Conservation (phyloP, 2,329 filamentous ascomycete species). For the Diaporthe vaccinii region DNA sequence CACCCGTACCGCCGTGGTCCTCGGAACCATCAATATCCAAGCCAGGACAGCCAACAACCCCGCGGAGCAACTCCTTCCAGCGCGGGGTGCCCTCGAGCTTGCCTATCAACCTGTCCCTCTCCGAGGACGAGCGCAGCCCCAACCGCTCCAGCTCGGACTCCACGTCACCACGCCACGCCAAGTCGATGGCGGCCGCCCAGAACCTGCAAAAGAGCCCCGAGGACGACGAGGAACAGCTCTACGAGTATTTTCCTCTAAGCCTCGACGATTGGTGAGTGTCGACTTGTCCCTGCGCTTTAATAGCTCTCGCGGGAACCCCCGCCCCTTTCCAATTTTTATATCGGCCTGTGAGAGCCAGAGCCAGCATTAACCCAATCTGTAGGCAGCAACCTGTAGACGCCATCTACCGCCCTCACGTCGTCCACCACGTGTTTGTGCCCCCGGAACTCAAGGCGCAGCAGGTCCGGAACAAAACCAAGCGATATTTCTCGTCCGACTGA, state of each 20-base stretch:
- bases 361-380: conserved; percentile 45
- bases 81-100: conserved; percentile 47
- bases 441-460: conserved; percentile 79
- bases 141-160: conserved; percentile 63
- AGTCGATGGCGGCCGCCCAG: conserved; percentile 51
- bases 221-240: conserved; percentile 86
- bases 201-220: conserved; percentile 70
- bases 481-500: conserved; percentile 79
- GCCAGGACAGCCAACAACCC: conserved; percentile 43
- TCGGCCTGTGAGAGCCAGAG: not conserved
- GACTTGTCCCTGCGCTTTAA: not conserved
- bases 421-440: conserved; percentile 85
- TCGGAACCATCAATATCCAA: conserved; percentile 50
- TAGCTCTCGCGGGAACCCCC: conserved; percentile 38
- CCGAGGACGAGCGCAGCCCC: conserved; percentile 72
- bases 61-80: conserved; percentile 44
- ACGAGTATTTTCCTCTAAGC: conserved; percentile 94
- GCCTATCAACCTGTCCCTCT: conserved; percentile 67
- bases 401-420: conserved; percentile 91
- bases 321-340: not conserved
- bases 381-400: conserved; percentile 91
- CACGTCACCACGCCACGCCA: conserved; percentile 58
- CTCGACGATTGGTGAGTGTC: conserved; percentile 82
- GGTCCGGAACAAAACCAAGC: conserved; percentile 74
- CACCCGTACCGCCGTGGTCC: conserved; percentile 67